Conservation (phyloP, 345 rosid genomes). For the Lepidium didymum region DNA sequence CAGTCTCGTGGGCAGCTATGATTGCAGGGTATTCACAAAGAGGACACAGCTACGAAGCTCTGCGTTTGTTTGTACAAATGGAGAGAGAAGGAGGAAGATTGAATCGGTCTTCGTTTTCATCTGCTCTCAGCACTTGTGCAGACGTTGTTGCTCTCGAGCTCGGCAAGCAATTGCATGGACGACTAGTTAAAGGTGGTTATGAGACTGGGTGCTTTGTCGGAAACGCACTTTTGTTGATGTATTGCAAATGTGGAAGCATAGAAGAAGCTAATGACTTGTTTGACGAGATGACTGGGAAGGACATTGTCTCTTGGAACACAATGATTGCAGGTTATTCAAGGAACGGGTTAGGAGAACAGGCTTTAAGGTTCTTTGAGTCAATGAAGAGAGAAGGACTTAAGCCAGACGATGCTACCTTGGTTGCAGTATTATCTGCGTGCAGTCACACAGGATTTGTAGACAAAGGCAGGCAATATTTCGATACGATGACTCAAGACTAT, state of each 20-base stretch:
- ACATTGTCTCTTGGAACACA: conserved; percentile 65
- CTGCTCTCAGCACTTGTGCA: conserved; percentile 58
- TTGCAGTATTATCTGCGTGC: conserved; percentile 63
- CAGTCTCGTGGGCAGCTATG: conserved; percentile 74
- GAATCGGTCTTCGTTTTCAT: conserved; percentile 54
- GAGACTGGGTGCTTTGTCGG: conserved; percentile 58
- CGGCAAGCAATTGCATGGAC: conserved; percentile 62
- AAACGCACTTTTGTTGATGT: conserved; percentile 65
- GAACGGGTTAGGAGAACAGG: conserved; percentile 55
- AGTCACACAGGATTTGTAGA: conserved; percentile 61
- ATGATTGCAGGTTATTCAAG: conserved; percentile 64
- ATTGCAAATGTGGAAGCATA: conserved; percentile 66
- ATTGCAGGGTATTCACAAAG: conserved; percentile 59
- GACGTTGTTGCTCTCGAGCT: conserved; percentile 57
- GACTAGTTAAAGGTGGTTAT: conserved; percentile 57
- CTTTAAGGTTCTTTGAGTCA: conserved; percentile 47
- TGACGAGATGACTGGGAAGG: conserved; percentile 50
- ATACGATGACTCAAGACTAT: conserved; percentile 47
- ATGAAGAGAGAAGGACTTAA: conserved; percentile 46
- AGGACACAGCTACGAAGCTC: conserved; percentile 48
- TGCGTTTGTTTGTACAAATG: conserved; percentile 45
- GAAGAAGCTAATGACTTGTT: conserved; percentile 53
- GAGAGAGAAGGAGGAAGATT: conserved; percentile 53
- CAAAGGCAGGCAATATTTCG: conserved; percentile 44
- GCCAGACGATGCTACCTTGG: conserved; percentile 63